Percentiles rank a stretch among this genome's conserved stretches.
These are phyloP conservation scores for Akanthomyces uredinophilus DNA, from an alignment of 2,329 filamentous ascomycete species.

Conservation along the genomic window DNA sequence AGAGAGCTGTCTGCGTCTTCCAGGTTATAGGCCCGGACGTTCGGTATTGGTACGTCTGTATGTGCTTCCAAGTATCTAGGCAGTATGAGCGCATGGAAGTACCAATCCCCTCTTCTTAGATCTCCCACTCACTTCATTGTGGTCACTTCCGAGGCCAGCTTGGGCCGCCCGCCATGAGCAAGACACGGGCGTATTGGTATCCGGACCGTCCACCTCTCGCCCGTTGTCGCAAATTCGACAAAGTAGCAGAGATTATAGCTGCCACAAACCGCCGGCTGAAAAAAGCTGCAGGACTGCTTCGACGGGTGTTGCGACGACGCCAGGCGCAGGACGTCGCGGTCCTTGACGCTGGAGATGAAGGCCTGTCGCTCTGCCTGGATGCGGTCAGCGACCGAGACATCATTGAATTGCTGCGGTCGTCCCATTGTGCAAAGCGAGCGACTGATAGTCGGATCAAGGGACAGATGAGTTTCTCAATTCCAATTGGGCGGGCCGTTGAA, in stretches of 20 bases:
- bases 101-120: neutral
- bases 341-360: constrained; percentile 16
- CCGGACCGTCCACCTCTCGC: constrained; percentile 17
- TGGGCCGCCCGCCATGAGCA: constrained; percentile 4
- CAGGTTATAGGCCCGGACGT: constrained; percentile 14
- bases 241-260: constrained; percentile 21
- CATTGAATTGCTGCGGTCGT: neutral
- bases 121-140: constrained; percentile 18
- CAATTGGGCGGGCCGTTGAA: neutral
- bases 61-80: constrained; percentile 16
- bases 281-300: constrained; percentile 16
- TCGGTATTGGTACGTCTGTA: constrained; percentile 17
- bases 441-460: too few species aligned
- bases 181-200: constrained; percentile 16
- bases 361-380: constrained; percentile 9
- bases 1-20: constrained; percentile 3
- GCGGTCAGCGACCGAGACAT: neutral
- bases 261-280: constrained; percentile 16
- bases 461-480: neutral
- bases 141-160: constrained; percentile 19
- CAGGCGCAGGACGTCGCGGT: constrained; percentile 13
- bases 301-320: constrained; percentile 17
- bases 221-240: constrained; percentile 16
- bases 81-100: neutral
- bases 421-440: neutral